These are phyloP conservation scores for Chloromonas sp. DNA, from an alignment of 163 green algal genomes.

Conservation along the genomic window DNA sequence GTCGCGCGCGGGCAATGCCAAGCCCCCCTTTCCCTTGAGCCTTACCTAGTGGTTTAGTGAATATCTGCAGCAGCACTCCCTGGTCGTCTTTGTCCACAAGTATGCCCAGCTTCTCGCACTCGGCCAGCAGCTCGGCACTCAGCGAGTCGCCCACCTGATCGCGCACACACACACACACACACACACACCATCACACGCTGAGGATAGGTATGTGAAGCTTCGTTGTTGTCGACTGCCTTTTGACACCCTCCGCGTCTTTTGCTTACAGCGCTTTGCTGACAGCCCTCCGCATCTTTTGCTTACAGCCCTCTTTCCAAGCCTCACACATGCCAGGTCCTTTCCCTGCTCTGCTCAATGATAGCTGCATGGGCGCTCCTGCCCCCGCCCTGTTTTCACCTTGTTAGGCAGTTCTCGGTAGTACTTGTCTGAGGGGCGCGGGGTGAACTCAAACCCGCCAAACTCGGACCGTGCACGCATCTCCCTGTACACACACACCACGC, in stretches of 20 bases:
- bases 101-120: constrained; percentile 82
- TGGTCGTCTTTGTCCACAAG: constrained; percentile 95
- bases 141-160: background rate
- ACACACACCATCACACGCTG: no score
- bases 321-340: no score
- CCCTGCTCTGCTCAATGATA: no score
- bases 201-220: no score
- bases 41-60: constrained; percentile 54
- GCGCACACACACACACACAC: background rate
- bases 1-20: no score
- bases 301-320: no score
- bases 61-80: constrained; percentile 85
- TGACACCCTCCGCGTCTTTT: no score
- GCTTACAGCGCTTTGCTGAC: no score
- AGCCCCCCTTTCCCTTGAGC: no score
- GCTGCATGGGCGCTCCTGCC: no score
- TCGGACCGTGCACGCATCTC: constrained; percentile 67
- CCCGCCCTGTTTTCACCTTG: constrained; percentile 17
- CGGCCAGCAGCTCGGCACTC: background rate
- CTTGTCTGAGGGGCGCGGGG: constrained; percentile 65
- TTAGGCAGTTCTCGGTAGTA: constrained; percentile 84
- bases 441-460: constrained; percentile 94
- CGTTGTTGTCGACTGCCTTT: no score
- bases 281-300: no score
- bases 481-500: constrained; percentile 15